phyloP scores from a whole-genome alignment of 116 monocot genomes.

The Zostera marina region DNA sequence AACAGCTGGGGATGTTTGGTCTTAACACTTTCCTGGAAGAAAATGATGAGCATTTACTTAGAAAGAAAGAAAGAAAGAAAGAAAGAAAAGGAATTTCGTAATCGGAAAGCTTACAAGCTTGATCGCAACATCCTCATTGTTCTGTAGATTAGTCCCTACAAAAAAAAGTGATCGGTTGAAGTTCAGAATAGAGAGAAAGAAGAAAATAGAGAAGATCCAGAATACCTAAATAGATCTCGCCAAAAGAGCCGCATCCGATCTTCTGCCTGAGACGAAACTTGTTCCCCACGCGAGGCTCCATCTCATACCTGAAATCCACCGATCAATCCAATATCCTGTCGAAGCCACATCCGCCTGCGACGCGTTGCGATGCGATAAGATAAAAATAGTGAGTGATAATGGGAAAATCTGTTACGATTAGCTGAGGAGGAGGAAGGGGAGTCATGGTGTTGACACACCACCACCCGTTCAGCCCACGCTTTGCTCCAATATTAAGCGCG shows the following conservation, averaged over 20 bases:
- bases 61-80: neutral
- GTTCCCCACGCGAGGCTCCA: constrained; percentile 87
- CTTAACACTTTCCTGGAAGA: constrained; percentile 57
- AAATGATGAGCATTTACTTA: neutral
- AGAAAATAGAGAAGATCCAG: neutral
- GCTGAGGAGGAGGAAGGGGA: neutral
- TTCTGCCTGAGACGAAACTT: constrained; percentile 68
- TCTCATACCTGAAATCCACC: neutral
- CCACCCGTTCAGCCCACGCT: too few relatives aligned
- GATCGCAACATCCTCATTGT: constrained; percentile 85
- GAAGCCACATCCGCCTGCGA: neutral
- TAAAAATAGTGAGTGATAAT: neutral
- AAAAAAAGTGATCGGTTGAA: neutral
- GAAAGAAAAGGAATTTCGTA: neutral
- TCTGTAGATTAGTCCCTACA: constrained; percentile 79
- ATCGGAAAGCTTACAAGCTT: constrained; percentile 87
- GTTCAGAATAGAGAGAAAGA: neutral
- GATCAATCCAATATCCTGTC: neutral
- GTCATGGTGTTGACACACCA: neutral
- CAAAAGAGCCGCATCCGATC: constrained; percentile 93
- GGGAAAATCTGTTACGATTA: neutral
- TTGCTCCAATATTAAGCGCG: too few relatives aligned
- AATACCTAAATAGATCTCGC: constrained; percentile 49
- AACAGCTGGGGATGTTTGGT: constrained; percentile 77
- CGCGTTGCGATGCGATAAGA: neutral